Evolutionary conservation across 2,329 filamentous ascomycete genomes (phyloP).

Genomic region (Penicillium sp.): DNA sequence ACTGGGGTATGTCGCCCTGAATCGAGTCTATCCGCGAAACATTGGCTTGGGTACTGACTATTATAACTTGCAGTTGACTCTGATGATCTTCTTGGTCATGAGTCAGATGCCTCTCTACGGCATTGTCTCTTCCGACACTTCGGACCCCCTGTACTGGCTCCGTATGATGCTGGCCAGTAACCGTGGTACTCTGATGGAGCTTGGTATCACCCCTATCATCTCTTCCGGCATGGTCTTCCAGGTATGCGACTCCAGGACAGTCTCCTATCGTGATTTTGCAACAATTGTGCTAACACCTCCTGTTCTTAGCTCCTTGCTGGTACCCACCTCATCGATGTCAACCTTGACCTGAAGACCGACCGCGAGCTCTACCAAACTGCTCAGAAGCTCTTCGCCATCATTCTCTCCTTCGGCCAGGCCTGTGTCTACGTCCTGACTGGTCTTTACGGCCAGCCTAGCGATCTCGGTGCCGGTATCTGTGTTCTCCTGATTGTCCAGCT

Average conservation of each 20-base stretch:
- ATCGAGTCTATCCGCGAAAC: slow-evolving; percentile 8
- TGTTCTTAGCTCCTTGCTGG: slow-evolving; percentile 74
- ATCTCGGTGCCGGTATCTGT: slow-evolving; percentile 96
- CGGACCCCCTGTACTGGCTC: slow-evolving; percentile 98
- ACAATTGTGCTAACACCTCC: slow-evolving; percentile 15
- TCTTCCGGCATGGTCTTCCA: slow-evolving; percentile 99
- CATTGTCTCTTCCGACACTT: slow-evolving; percentile 98
- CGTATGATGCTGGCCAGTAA: slow-evolving; percentile 99
- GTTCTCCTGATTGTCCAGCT: slow-evolving; percentile 97
- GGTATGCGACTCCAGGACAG: slow-evolving; percentile 36
- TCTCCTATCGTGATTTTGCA: neutral
- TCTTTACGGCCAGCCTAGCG: slow-evolving; percentile 93
- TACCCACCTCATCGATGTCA: slow-evolving; percentile 99
- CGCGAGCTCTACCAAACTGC: slow-evolving; percentile 99
- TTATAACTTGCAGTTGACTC: slow-evolving; percentile 59
- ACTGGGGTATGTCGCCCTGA: slow-evolving; percentile 57
- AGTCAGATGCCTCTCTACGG: slow-evolving; percentile 99
- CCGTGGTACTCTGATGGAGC: slow-evolving; percentile 89
- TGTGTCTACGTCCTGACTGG: slow-evolving; percentile 98
- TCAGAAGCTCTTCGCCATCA: slow-evolving; percentile 97
- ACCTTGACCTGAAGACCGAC: slow-evolving; percentile 99
- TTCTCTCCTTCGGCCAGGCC: slow-evolving; percentile 94
- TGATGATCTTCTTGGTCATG: slow-evolving; percentile 99
- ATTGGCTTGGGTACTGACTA: slow-evolving; percentile 14
- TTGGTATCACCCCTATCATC: slow-evolving; percentile 98